Evolutionary conservation across 2,329 filamentous ascomycete species (phyloP).

Genomic region (Clathrospora elynae): DNA sequence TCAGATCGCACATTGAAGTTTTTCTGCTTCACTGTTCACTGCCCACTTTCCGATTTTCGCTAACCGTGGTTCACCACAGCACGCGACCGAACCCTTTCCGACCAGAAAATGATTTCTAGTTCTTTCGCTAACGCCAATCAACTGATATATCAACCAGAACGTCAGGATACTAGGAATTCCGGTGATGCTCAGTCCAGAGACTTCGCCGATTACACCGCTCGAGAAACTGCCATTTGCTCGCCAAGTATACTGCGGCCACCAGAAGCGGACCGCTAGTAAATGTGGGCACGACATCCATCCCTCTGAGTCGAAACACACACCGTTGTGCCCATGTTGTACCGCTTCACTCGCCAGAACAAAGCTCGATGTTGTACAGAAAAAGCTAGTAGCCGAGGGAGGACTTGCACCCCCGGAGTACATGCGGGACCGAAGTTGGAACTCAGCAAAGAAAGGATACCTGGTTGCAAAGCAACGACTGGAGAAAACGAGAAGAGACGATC

Average conservation of each 20-base stretch:
- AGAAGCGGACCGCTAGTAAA: conserved; percentile 18
- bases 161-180: conserved; percentile 11
- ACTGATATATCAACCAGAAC: conserved; percentile 14
- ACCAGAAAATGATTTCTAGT: conserved; percentile 18
- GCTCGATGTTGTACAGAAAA: conserved; percentile 17
- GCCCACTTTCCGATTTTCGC: conserved; percentile 6
- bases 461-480: conserved; percentile 20
- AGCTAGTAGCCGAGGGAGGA: conserved; percentile 23
- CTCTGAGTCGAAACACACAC: conserved; percentile 23
- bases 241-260: conserved; percentile 16
- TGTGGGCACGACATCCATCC: conserved; percentile 34
- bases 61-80: conserved; percentile 18
- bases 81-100: conserved; percentile 16
- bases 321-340: conserved; percentile 27
- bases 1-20: conserved; percentile 4
- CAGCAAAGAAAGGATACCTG: conserved; percentile 24
- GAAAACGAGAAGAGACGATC: conserved; percentile 16
- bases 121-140: conserved; percentile 14
- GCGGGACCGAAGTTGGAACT: conserved; percentile 28
- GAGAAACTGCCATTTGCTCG: conserved; percentile 4
- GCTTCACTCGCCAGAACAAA: conserved; percentile 18
- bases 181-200: conserved; percentile 12
- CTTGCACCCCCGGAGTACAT: conserved; percentile 11
- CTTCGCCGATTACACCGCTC: conserved; percentile 1
- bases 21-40: conserved; percentile 3